Percentiles rank a stretch among this genome's conserved stretches.
Conservation (phyloP, 768 basidiomycete genomes). For the Mycena maculata region DNA sequence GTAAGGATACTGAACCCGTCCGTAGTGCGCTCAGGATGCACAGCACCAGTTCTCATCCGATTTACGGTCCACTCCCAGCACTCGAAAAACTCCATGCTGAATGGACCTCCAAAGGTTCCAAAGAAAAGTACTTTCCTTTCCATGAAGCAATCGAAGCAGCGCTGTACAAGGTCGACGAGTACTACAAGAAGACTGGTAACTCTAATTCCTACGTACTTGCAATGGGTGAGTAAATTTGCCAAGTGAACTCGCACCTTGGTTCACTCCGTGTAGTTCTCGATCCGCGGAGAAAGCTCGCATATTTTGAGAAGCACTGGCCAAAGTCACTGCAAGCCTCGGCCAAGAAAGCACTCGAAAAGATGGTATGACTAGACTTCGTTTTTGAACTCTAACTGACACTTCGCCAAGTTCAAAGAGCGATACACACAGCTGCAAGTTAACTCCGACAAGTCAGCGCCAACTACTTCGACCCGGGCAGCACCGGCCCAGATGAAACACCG, state of each 20-base stretch:
- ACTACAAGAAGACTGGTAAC: conserved; percentile 47
- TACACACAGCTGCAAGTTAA: background rate
- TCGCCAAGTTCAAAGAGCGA: conserved; percentile 6
- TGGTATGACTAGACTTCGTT: conserved; percentile 25
- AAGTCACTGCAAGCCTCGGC: conserved; percentile 32
- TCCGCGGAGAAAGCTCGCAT: conserved; percentile 2
- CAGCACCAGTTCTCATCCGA: conserved; percentile 49
- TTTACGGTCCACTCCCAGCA: conserved; percentile 39
- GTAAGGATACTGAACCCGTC: background rate
- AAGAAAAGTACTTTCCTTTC: conserved; percentile 37
- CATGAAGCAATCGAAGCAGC: conserved; percentile 39
- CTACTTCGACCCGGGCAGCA: background rate
- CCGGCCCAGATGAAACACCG: background rate
- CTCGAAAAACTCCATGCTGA: conserved; percentile 43
- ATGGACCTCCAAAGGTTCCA: conserved; percentile 32
- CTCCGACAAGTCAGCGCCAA: background rate
- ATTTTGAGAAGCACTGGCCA: conserved; percentile 43
- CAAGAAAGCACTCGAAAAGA: conserved; percentile 28
- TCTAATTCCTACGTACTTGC: conserved; percentile 46
- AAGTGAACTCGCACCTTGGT: background rate
- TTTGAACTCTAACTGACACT: background rate
- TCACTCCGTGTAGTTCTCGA: conserved; percentile 13
- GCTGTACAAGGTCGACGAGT: conserved; percentile 45
- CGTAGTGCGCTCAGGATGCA: conserved; percentile 42
- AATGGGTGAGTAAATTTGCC: conserved; percentile 43